Conservation (phyloP, 208 protist genomes). For the Leishmania martiniquensis region DNA sequence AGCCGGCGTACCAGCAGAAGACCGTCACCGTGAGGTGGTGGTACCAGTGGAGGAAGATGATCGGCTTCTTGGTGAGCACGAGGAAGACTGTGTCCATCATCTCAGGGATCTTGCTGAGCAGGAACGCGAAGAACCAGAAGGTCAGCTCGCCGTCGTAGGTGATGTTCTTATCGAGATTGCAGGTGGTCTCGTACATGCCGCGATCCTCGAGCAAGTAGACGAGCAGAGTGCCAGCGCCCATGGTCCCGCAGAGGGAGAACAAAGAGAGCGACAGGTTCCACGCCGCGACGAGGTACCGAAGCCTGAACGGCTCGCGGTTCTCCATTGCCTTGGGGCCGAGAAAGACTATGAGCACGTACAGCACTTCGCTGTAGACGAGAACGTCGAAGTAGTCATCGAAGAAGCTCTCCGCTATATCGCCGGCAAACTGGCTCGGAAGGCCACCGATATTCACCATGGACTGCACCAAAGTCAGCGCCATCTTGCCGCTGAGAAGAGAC, state of each 20-base stretch:
- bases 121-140: slow-evolving; percentile 69
- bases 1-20: slow-evolving; percentile 90
- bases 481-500: slow-evolving; percentile 1
- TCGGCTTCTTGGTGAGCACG: slow-evolving; percentile 82
- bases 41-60: slow-evolving; percentile 94
- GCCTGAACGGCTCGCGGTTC: slow-evolving; percentile 51
- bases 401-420: slow-evolving; percentile 33
- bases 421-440: slow-evolving; percentile 43
- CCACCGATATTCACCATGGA: slow-evolving; percentile 39
- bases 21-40: slow-evolving; percentile 93
- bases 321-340: slow-evolving; percentile 69
- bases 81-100: slow-evolving; percentile 89
- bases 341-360: slow-evolving; percentile 69
- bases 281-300: slow-evolving; percentile 50
- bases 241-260: slow-evolving; percentile 63
- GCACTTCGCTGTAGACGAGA: slow-evolving; percentile 42
- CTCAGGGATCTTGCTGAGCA: slow-evolving; percentile 89
- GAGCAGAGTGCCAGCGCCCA: slow-evolving; percentile 33
- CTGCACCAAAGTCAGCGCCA: slow-evolving; percentile 18
- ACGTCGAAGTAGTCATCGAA: slow-evolving; percentile 61
- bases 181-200: slow-evolving; percentile 59
- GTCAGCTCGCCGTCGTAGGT: slow-evolving; percentile 50
- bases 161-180: slow-evolving; percentile 39
- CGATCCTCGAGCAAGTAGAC: slow-evolving; percentile 35
- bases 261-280: slow-evolving; percentile 87